These are phyloP conservation scores for Boletus subparvulus DNA, from an alignment of 768 basidiomycete species.

Conservation along the genomic window DNA sequence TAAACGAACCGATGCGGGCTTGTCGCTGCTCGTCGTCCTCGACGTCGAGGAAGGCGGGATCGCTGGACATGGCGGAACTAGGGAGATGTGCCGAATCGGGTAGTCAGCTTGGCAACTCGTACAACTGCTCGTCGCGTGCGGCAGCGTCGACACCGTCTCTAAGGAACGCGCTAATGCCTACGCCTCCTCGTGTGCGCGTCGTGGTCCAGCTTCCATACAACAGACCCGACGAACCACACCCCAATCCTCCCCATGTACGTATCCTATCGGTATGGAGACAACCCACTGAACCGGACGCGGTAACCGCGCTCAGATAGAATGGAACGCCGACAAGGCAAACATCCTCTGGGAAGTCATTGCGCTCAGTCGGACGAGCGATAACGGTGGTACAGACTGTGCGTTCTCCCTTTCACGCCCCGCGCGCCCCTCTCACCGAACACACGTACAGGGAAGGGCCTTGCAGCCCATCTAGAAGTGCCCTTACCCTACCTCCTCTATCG, in stretches of 20 bases:
- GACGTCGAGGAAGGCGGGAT: constrained; percentile 38
- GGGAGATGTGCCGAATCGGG: constrained; percentile 7
- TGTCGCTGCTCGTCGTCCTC: constrained; percentile 49
- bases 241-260: constrained; percentile 70
- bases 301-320: constrained; percentile 61
- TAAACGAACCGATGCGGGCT: constrained; percentile 38
- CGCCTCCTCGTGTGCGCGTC: constrained; percentile 53
- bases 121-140: neutral
- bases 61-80: constrained; percentile 10
- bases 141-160: neutral
- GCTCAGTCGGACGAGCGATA: constrained; percentile 68
- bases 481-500: constrained; percentile 83
- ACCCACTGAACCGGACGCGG: constrained; percentile 7
- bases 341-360: constrained; percentile 88
- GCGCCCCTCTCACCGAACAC: neutral
- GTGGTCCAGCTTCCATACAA: constrained; percentile 79
- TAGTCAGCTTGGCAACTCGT: too few species aligned
- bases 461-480: constrained; percentile 76
- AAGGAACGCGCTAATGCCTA: constrained; percentile 18
- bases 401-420: constrained; percentile 9
- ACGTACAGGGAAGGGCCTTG: constrained; percentile 74
- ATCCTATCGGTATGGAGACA: neutral
- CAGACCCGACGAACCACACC: constrained; percentile 64
- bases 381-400: constrained; percentile 78
- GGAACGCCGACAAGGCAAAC: constrained; percentile 81